phyloP scores from a whole-genome alignment of 179 eudicot genomes.

The Spergularia azorica region DNA sequence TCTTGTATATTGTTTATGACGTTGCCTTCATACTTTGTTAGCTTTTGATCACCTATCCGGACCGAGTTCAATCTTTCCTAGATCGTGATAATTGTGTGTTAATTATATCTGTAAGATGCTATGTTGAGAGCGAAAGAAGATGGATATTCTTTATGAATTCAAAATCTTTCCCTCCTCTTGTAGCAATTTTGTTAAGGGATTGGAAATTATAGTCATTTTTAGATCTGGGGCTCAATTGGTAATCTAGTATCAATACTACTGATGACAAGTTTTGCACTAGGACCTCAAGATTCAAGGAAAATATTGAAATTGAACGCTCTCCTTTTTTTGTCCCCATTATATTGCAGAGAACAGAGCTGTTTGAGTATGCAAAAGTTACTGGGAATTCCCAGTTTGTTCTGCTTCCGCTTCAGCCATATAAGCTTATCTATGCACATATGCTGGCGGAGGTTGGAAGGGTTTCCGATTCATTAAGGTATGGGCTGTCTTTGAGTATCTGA shows the following conservation, averaged over 20 bases:
- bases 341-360: constrained; percentile 86
- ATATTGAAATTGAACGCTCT: constrained; percentile 8
- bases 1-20: not conserved
- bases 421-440: constrained; percentile 91
- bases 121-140: too few relatives aligned
- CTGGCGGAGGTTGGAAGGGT: constrained; percentile 94
- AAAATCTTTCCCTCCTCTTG: not conserved
- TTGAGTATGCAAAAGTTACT: constrained; percentile 82
- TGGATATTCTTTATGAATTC: not conserved
- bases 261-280: not conserved
- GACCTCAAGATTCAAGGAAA: not conserved
- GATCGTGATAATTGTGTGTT: not conserved
- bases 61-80: not conserved
- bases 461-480: constrained; percentile 81
- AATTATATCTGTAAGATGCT: not conserved
- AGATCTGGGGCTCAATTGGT: not conserved
- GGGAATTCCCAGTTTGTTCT: constrained; percentile 88
- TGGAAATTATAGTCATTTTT: not conserved
- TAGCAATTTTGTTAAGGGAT: not conserved
- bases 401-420: constrained; percentile 84
- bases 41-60: not conserved
- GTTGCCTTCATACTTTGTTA: not conserved
- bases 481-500: not conserved
- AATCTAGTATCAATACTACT: not conserved
- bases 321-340: constrained; percentile 17